A percentile compares a stretch with the other conserved stretches of the same genome.
Evolutionary conservation across 225 moss, liverwort and hornwort species (phyloP).

Genomic region (Anthoceros angustus): DNA sequence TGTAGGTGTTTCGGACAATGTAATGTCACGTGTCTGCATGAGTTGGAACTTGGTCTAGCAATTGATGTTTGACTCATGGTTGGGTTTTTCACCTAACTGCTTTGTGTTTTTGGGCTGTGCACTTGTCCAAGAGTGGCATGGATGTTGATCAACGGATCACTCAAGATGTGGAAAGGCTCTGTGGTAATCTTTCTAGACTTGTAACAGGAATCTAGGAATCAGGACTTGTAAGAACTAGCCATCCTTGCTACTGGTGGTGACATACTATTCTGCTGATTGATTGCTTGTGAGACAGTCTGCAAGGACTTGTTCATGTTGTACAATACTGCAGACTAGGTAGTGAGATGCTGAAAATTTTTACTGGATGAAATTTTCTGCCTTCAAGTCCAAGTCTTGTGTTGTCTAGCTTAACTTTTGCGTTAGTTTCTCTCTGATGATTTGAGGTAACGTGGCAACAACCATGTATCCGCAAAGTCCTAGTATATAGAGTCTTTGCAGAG

Average conservation of each 20-base stretch:
- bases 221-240: constrained; percentile 29
- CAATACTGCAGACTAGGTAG: not conserved
- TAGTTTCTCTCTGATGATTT: too few species aligned
- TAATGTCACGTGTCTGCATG: too few species aligned
- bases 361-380: too few species aligned
- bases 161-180: constrained; percentile 79
- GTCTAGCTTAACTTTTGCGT: too few species aligned
- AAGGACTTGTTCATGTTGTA: constrained; percentile 4
- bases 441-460: too few species aligned
- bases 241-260: not conserved
- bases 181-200: constrained; percentile 73
- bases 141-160: constrained; percentile 96
- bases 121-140: constrained; percentile 56
- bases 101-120: constrained; percentile 44
- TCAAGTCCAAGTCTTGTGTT: too few species aligned
- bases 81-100: not conserved
- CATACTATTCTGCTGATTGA: not conserved
- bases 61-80: too few species aligned
- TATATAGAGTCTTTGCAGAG: too few species aligned
- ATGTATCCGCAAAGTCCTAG: too few species aligned
- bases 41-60: too few species aligned
- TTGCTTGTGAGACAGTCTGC: not conserved
- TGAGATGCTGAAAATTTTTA: not conserved
- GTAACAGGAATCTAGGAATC: constrained; percentile 93
- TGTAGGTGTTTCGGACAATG: too few species aligned